Base-by-base conservation (phyloP, 306 rosid genomes). In the Sindora glabra region DNA sequence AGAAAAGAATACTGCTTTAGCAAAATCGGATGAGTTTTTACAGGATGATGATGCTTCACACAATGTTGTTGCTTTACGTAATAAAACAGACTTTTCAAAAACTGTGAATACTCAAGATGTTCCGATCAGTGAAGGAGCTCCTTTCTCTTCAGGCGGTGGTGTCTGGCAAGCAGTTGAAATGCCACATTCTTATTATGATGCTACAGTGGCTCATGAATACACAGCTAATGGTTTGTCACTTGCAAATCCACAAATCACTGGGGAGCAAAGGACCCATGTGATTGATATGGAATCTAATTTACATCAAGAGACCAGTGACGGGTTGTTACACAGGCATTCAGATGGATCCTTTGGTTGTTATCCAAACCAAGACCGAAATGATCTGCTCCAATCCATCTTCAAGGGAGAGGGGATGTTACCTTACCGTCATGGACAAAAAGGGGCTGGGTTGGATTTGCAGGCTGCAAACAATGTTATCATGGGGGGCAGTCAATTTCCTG, bases 151-250 rank as follows among this genome's bases (percentile, higher is more conserved):
- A 53, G 55, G 66, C 17, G 72, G 67, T 64, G 84, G 72, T 71
- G 83, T 67, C 53, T 84, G 95, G 94, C 86, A 80, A 37, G 70
- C 79, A 46, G 77, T 67, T 72, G 79, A 64, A 65, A 62, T 82
- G 74, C 78, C 89, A 30, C 86, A 84, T 65, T 42, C 95, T 58
- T 86, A 74, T 79, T 82, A 76, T 79, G 89, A 78, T 68, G 66
- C 96, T 60, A 64, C 81, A n/a, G 72, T 56, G 53, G 45, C 77
- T 79, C 81, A 70, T 33, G 86, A 74, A 40, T 78, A 64, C 69
- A 38, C 84, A 47, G 49, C 74, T 49, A 63, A 45, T 76, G 80
- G 71, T 32, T 60, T 88, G 70, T 52, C 94, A 18, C 59, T 71
- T 64, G 70, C 37, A 6, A 77, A 76, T 71, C 75, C 86, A 46